Conservation (phyloP, 208 protist species). For the Acanthamoeba castellanii region DNA sequence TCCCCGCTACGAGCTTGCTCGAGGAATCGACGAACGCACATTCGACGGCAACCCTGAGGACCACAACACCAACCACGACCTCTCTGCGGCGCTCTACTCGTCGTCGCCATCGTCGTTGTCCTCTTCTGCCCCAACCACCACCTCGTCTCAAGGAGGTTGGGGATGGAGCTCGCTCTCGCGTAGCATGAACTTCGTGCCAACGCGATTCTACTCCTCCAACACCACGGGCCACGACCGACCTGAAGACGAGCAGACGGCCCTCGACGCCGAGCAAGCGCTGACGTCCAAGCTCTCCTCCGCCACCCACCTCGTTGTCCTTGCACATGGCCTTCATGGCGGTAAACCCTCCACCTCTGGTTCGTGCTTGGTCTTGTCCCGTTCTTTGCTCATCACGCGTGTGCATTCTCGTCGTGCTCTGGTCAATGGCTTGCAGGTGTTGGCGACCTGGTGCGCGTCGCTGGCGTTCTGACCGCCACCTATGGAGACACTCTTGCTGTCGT, state of each 20-base stretch:
- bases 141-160: neutral
- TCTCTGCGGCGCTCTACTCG: neutral
- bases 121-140: neutral
- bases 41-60: neutral
- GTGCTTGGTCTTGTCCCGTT: neutral
- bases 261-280: neutral
- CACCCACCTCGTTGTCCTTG: conserved; percentile 22
- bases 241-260: conserved; percentile 1
- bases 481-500: conserved; percentile 17
- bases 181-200: conserved; percentile 1
- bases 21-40: neutral
- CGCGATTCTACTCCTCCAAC: neutral
- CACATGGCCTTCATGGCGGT: conserved; percentile 32
- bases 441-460: conserved; percentile 8
- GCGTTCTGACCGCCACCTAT: neutral
- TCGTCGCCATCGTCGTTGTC: neutral
- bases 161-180: neutral
- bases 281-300: neutral
- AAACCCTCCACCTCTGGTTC: neutral
- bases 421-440: neutral
- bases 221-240: neutral
- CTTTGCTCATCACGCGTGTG: neutral
- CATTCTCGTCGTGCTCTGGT: neutral
- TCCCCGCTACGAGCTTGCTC: neutral
- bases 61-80: neutral